Base-by-base conservation (phyloP, 495 filamentous ascomycete genomes). In the Penicillium pulvis region DNA sequence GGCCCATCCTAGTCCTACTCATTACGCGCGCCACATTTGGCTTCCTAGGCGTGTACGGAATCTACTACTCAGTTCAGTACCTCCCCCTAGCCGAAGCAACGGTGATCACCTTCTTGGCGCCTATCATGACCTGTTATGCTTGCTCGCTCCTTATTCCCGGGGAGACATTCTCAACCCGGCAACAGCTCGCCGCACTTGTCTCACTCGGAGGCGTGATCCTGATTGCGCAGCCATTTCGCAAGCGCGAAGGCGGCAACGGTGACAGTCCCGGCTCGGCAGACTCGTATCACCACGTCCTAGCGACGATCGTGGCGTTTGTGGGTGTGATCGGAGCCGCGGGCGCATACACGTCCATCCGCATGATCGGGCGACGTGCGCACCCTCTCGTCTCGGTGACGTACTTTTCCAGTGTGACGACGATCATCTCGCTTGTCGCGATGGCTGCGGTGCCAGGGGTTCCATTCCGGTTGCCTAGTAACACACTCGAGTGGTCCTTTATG, bases 61-160 rank as follows among this genome's bases (percentile, higher is more conserved):
- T 90, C 48, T 90, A 91, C 62, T 92, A 90, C 65, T 93, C 90
- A 2, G 85, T 97, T 6, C 83, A 89, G 59, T 97, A 97, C 66
- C 85, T 98, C 4, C 89, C 92, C 1, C 79, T 98, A 0, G 88
- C 91, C 6, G 93, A 98, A 64, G 93, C 94, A 11, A 96, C 91
- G 0, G 94, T 97, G 0, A 87, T 98, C 45, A 96, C 91, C 45
- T 98, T 97, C 66, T 82, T 98, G 1, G 84, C 90, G 0, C 94
- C 94, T 0, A 87, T 87, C 16, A 79, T 96, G 3, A 81, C 90
- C n/a, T 90, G 90, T 51, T 96, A 90, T 68, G 86, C 86, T 11
- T 96, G 92, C 68, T 89, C 88, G 16, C 68, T 92, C 19, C 75
- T 97, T 17, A 81, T 90, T 28, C 70, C 75, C 6, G 77, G 90